Conservation (phyloP, 306 rosid genomes). For the Sophora flavescens region DNA sequence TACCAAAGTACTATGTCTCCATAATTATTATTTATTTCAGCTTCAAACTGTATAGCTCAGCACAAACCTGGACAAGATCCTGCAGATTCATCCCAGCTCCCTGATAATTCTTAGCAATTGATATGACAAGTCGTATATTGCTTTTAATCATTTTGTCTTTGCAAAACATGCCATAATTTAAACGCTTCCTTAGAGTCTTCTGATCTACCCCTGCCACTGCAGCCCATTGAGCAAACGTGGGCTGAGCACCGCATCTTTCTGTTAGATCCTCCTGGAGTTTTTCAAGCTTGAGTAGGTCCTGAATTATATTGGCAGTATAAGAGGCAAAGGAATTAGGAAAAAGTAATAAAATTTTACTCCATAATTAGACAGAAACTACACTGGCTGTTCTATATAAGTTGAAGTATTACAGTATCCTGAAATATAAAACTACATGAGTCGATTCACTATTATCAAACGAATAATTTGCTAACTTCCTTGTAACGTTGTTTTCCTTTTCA, state of each 20-base stretch:
- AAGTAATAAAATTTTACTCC: conserved; percentile 21
- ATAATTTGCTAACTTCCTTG: conserved; percentile 7
- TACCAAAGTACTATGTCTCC: conserved; percentile 27
- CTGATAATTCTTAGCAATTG: conserved; percentile 91
- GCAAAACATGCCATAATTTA: conserved; percentile 78
- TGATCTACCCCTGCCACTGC: conserved; percentile 90
- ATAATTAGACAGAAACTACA: conserved; percentile 15
- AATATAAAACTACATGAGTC: conserved; percentile 1
- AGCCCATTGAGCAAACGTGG: conserved; percentile 92
- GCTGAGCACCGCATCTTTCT: conserved; percentile 77
- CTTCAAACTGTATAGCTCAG: conserved; percentile 6
- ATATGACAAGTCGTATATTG: conserved; percentile 92
- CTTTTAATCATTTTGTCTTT: conserved; percentile 97
- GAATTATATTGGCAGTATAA: conserved; percentile 43
- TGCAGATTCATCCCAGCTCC: conserved; percentile 94
- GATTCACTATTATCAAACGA: conserved; percentile 29
- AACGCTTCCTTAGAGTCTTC: conserved; percentile 76
- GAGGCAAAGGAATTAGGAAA: conserved; percentile 46
- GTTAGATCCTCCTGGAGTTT: conserved; percentile 78
- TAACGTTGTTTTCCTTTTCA: neutral
- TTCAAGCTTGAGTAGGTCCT: conserved; percentile 90
- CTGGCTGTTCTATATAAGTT: conserved; percentile 13
- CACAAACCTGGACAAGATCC: conserved; percentile 95
- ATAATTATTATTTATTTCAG: conserved; percentile 19
- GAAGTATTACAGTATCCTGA: neutral